Conservation (phyloP, 306 rosid species). For the Dalbergia cochinchinensis region DNA sequence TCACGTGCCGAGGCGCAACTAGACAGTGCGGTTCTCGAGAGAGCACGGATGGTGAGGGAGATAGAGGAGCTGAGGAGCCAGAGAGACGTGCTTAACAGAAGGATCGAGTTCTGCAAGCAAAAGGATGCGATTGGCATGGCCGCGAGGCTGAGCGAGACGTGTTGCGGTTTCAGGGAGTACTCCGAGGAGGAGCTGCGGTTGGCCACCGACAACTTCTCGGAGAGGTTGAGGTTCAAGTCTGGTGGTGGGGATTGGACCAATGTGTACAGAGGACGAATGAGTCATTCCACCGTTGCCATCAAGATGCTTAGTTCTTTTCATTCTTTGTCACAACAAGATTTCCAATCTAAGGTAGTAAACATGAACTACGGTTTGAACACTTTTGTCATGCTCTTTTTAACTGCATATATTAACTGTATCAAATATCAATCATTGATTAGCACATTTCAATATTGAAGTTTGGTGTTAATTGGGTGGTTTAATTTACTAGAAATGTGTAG, state of each 20-base stretch:
- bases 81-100: conserved; percentile 69
- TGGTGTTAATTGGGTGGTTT: not conserved
- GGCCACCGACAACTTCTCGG: conserved; percentile 75
- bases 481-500: not conserved
- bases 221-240: conserved; percentile 59
- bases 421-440: too few relatives aligned
- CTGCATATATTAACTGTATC: too few relatives aligned
- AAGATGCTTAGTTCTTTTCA: conserved; percentile 52
- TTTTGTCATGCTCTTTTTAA: too few relatives aligned
- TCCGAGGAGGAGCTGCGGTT: conserved; percentile 62
- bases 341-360: conserved; percentile 65
- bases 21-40: conserved; percentile 51
- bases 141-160: conserved; percentile 36
- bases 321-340: conserved; percentile 48
- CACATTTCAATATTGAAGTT: too few relatives aligned
- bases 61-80: conserved; percentile 65
- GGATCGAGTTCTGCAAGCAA: conserved; percentile 77
- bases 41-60: conserved; percentile 60
- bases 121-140: conserved; percentile 79
- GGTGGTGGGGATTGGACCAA: conserved; percentile 50
- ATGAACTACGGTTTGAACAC: too few relatives aligned
- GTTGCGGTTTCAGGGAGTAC: conserved; percentile 64
- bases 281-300: conserved; percentile 66
- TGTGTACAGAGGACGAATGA: conserved; percentile 69
- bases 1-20: conserved; percentile 53